These are phyloP conservation scores for Peronospora destructor DNA, from an alignment of 352 stramenopile species.

Conservation along the genomic window DNA sequence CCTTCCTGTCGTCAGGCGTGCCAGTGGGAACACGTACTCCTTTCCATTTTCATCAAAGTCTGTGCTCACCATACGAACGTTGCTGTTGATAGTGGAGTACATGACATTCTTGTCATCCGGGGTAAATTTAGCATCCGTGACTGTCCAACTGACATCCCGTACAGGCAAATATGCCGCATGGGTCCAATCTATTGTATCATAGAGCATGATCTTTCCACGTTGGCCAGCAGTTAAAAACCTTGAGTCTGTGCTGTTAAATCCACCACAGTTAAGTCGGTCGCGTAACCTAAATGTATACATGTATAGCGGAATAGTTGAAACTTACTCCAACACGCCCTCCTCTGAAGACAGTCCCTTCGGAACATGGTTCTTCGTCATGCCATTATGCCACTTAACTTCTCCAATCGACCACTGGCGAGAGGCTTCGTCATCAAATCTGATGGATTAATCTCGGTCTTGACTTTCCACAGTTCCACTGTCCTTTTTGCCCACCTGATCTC, in stretches of 20 bases:
- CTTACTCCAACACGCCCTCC: no score
- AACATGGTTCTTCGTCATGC: no score
- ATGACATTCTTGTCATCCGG: slow-evolving; percentile 61
- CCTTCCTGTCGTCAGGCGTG: slow-evolving; percentile 21
- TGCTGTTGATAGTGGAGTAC: slow-evolving; percentile 80
- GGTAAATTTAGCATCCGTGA: slow-evolving; percentile 81
- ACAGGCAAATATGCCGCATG: slow-evolving; percentile 42
- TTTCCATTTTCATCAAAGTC: slow-evolving; percentile 47
- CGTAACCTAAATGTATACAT: no score
- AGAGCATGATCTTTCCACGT: slow-evolving; percentile 57
- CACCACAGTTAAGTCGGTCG: slow-evolving; percentile 73
- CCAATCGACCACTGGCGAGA: no score
- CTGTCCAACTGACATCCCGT: slow-evolving; percentile 73
- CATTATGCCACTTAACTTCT: no score
- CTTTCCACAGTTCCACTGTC: no score
- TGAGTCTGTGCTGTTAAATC: slow-evolving; percentile 62
- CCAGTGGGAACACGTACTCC: slow-evolving; percentile 44
- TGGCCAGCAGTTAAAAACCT: slow-evolving; percentile 70
- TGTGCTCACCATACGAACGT: slow-evolving; percentile 71
- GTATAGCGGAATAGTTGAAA: no score
- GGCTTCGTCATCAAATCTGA: no score
- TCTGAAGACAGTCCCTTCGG: no score
- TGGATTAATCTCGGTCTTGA: no score
- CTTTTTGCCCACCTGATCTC: no score
- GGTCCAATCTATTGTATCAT: slow-evolving; percentile 69